phyloP scores from a whole-genome alignment of 805 yeast species.

The Saccharomycopsis oosterbeekiorum region DNA sequence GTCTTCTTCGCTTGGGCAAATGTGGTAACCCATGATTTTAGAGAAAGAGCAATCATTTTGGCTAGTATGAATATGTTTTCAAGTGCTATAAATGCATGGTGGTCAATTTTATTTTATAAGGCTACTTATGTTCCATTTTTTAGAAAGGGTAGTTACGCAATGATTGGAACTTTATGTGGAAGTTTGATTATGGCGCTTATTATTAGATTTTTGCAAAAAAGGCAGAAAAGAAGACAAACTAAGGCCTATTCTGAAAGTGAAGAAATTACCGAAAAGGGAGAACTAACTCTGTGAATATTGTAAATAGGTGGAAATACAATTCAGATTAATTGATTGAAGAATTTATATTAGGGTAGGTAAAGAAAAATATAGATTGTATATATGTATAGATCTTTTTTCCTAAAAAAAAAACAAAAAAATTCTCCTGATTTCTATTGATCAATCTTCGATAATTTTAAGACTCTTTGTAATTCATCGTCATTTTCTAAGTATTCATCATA shows the following conservation, averaged over 20 bases:
- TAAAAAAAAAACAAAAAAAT: neutral
- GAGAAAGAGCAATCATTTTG: constrained; percentile 53
- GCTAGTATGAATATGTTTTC: constrained; percentile 61
- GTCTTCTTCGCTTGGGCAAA: constrained; percentile 57
- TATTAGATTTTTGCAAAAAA: constrained; percentile 35
- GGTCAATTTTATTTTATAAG: constrained; percentile 44
- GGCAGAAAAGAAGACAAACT: constrained; percentile 25
- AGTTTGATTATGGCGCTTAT: constrained; percentile 32
- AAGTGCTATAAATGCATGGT: constrained; percentile 56
- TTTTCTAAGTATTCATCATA: neutral
- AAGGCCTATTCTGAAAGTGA: neutral
- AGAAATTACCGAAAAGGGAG: neutral
- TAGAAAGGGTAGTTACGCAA: constrained; percentile 45
- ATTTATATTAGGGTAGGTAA: too few species aligned
- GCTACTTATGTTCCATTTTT: constrained; percentile 45
- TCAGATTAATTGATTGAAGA: neutral
- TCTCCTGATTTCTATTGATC: constrained; percentile 3
- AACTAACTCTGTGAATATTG: neutral
- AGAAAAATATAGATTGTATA: too few species aligned
- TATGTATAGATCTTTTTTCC: too few species aligned
- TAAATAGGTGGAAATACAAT: neutral
- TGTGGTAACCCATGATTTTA: constrained; percentile 32
- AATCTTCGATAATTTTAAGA: constrained; percentile 14
- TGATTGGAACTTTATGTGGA: constrained; percentile 41
- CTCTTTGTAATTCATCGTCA: constrained; percentile 13